Evolutionary conservation across 2,329 filamentous ascomycete genomes (phyloP), one percentile per base, ranked within the genome.

Genomic region (Daldinia eschscholtzii): DNA sequence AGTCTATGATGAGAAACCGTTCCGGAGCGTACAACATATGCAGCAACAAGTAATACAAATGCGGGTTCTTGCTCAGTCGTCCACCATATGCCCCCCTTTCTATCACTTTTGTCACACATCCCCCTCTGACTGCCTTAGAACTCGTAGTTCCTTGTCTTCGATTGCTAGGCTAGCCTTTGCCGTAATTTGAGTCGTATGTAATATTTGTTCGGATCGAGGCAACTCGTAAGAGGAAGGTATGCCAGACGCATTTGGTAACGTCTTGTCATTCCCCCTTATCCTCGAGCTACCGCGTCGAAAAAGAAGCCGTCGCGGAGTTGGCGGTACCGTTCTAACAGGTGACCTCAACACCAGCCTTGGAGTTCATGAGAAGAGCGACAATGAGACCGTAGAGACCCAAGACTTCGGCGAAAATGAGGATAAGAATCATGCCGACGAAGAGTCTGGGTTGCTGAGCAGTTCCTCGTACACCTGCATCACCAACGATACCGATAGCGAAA

Each of bases 381-480:
- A 99, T 99, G 79, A 99, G 89, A 82, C 96, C 96, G 86, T 99
- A 99, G 67, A 99, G 93, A 96, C 95, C 94, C 91, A 98, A 85
- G 76, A 98, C 94, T 95, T 98, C 94, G 76, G 94, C 94, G 88
- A 97, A 98, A 95, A 98, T 98, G 85, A 98, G 93, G 86, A 98
- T 98, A 81, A 98, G 83, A 84, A 98, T 97, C 94, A 98, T 98
- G 84, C 94, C 94, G 80, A 97, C 94, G 84, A 97, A 97, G 75
- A 97, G 88, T 81, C 92, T 88, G 70, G 92, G 92, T 81, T 94
- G 92, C 80, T 94, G 92, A 65, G 93, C 92, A 73, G 91, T 93
- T 85, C 92, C 93, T 79, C 93, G 89, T 68, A 96, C 93, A 91
- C 93, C 93, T 76, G 93, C 93, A 76, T 96, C 93, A 86, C 93